These are phyloP conservation scores for Globisporangium middletonii DNA, from an alignment of 352 stramenopile genomes.

Conservation along the genomic window DNA sequence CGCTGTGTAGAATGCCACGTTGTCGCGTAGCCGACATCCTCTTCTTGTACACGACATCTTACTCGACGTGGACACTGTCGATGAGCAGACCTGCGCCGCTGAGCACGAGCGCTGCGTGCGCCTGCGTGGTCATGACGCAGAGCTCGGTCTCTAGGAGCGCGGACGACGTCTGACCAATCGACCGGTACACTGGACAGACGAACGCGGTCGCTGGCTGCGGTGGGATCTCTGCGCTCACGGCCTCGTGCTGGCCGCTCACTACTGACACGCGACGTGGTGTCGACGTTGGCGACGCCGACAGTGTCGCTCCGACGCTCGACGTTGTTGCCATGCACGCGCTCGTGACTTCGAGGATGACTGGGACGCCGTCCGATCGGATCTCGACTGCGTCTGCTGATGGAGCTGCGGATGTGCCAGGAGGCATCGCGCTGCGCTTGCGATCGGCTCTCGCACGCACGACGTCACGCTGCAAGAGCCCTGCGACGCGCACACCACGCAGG, in stretches of 20 bases:
- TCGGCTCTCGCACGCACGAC: conserved; percentile 11
- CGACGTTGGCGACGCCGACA: neutral
- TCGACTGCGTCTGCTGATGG: neutral
- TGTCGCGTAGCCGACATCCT: too few species aligned
- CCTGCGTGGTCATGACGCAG: conserved; percentile 19
- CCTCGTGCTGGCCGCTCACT: neutral
- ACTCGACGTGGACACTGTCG: neutral
- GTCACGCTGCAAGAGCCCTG: conserved; percentile 28
- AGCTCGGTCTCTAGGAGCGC: conserved; percentile 12
- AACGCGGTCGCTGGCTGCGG: conserved; percentile 8
- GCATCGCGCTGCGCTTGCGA: neutral
- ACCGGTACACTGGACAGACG: conserved; percentile 22
- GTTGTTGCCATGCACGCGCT: conserved; percentile 20
- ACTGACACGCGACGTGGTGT: neutral
- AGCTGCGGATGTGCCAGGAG: neutral
- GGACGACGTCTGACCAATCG: neutral
- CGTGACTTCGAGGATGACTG: conserved; percentile 26
- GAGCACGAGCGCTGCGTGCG: conserved; percentile 23
- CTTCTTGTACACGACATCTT: neutral
- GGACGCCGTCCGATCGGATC: conserved; percentile 17
- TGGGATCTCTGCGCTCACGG: neutral
- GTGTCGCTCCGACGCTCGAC: neutral
- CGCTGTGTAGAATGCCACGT: too few species aligned
- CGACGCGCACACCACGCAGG: conserved; percentile 17
- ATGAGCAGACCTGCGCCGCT: conserved; percentile 26